Percentiles rank a stretch among this genome's conserved stretches.
Evolutionary conservation across 2,329 filamentous ascomycete genomes (phyloP).

Genomic region (Penicillium aurantiogriseum): DNA sequence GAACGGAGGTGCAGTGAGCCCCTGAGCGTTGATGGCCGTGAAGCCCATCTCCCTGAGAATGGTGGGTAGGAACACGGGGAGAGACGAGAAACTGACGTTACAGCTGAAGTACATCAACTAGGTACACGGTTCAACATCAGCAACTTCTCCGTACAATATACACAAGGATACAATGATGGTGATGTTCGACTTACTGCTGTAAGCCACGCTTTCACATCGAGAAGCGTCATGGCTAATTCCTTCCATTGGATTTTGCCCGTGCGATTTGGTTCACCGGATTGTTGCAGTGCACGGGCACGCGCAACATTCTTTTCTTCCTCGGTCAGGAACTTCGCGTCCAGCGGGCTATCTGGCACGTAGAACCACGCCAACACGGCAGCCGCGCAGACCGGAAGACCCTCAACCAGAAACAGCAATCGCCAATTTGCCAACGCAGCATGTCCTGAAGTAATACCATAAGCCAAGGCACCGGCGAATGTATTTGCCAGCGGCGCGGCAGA

Average conservation of each 20-base stretch:
- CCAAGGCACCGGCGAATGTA: conserved; percentile 69
- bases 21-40: conserved; percentile 65
- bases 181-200: conserved; percentile 38
- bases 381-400: conserved; percentile 60
- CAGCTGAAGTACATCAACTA: conserved; percentile 59
- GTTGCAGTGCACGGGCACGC: conserved; percentile 52
- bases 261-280: conserved; percentile 50
- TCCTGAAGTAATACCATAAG: conserved; percentile 64
- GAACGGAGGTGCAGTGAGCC: conserved; percentile 69
- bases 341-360: conserved; percentile 54
- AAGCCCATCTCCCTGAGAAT: conserved; percentile 68
- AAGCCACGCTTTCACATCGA: conserved; percentile 51
- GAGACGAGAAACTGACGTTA: conserved; percentile 64
- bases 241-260: conserved; percentile 46
- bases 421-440: conserved; percentile 59
- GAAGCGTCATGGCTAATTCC: conserved; percentile 47
- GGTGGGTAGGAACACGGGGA: conserved; percentile 64
- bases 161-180: neutral
- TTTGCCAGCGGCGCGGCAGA: conserved; percentile 68
- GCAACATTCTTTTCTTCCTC: conserved; percentile 60
- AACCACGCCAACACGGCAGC: conserved; percentile 57
- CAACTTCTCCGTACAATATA: neutral
- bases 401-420: conserved; percentile 64
- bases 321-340: conserved; percentile 55
- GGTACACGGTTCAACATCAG: neutral